Conservation (phyloP, 768 basidiomycete genomes). For the Chlorophyllum brunneum region DNA sequence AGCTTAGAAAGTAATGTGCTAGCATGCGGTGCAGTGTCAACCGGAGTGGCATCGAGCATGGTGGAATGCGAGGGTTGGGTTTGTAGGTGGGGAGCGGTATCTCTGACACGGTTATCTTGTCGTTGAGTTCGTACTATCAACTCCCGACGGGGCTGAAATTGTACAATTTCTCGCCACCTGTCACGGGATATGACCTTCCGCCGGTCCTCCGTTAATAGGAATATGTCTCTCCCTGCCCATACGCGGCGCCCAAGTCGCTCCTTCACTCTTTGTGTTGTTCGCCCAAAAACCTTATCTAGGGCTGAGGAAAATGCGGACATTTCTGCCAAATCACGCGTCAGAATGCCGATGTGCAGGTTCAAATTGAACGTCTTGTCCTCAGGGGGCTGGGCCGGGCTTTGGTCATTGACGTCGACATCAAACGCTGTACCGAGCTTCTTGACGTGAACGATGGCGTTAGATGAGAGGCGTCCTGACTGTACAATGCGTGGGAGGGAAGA, state of each 20-base stretch:
- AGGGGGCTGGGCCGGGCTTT: slow-evolving; percentile 16
- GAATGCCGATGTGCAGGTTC: slow-evolving; percentile 50
- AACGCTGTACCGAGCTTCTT: slow-evolving; percentile 16
- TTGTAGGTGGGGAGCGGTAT: not conserved
- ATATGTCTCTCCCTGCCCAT: slow-evolving; percentile 58
- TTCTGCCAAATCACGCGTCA: slow-evolving; percentile 50
- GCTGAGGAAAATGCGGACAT: slow-evolving; percentile 41
- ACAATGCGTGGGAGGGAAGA: slow-evolving; percentile 6
- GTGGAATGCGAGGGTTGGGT: too few relatives aligned
- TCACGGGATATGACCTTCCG: slow-evolving; percentile 35
- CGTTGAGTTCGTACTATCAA: not conserved
- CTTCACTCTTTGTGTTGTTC: slow-evolving; percentile 60
- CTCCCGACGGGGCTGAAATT: slow-evolving; percentile 32
- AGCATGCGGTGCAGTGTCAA: not conserved
- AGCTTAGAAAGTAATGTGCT: not conserved
- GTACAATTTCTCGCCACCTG: slow-evolving; percentile 48
- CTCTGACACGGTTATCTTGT: not conserved
- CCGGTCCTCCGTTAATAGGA: slow-evolving; percentile 29
- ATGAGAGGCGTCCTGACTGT: not conserved
- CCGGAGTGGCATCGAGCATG: not conserved
- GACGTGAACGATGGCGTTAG: not conserved
- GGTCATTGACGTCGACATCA: slow-evolving; percentile 33
- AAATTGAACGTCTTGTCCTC: slow-evolving; percentile 44
- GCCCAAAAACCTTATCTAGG: slow-evolving; percentile 40
- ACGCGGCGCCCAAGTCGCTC: slow-evolving; percentile 78